phyloP scores from a whole-genome alignment of 768 basidiomycete species.

The Kwoniella sp. region DNA sequence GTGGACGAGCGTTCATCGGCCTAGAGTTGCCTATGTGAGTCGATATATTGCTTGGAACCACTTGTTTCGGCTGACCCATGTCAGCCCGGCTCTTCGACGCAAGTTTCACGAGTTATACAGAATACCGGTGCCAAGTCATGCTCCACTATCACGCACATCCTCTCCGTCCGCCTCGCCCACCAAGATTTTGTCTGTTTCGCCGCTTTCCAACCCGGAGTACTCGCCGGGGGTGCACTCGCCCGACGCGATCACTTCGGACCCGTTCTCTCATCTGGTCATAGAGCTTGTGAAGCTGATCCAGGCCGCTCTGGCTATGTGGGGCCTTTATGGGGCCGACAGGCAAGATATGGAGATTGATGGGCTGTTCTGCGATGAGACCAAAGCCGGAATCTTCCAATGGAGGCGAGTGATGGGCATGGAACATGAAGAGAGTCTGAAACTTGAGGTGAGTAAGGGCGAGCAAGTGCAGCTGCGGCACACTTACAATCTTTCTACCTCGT shows the following conservation, averaged over 20 bases:
- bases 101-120: conserved; percentile 40
- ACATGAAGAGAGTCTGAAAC: conserved; percentile 35
- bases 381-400: conserved; percentile 34
- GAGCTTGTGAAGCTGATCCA: conserved; percentile 42
- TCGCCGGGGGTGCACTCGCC: neutral
- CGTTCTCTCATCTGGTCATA: conserved; percentile 29
- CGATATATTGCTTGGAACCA: neutral
- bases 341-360: conserved; percentile 28
- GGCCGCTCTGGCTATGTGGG: conserved; percentile 32
- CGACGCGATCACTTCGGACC: conserved; percentile 22
- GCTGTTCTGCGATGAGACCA: conserved; percentile 44
- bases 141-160: conserved; percentile 7
- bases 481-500: neutral
- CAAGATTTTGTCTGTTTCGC: neutral
- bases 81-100: conserved; percentile 31
- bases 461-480: neutral
- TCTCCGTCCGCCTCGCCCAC: conserved; percentile 30
- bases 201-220: neutral
- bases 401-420: conserved; percentile 43
- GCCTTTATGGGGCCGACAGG: conserved; percentile 15
- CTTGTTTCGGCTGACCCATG: neutral
- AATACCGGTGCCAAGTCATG: conserved; percentile 24
- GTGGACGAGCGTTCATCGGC: conserved; percentile 39
- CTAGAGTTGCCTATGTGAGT: conserved; percentile 38
- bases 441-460: conserved; percentile 24